Conservation (phyloP, 805 yeast species). For the Ogataea pignaliae region DNA sequence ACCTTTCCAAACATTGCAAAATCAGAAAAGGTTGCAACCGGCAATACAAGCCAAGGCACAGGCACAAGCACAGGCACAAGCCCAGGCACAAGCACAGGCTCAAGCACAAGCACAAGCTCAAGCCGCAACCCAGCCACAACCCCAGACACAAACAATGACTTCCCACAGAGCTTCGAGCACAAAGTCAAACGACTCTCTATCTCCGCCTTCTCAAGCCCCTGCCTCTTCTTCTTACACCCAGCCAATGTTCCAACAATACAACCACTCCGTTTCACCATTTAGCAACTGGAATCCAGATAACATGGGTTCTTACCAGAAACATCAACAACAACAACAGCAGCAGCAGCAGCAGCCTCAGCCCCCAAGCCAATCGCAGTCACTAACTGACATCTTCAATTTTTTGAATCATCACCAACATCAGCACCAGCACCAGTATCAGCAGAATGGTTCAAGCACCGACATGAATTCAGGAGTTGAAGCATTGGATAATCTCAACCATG, state of each 20-base stretch:
- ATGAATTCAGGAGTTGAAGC: too few species aligned
- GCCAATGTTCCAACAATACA: constrained; percentile 12
- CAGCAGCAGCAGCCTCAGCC: constrained; percentile 2
- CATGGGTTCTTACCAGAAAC: constrained; percentile 18
- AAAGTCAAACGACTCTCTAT: background rate
- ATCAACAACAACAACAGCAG: constrained; percentile 12
- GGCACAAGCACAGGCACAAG: constrained; percentile 1
- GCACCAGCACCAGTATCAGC: constrained; percentile 15
- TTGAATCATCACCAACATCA: constrained; percentile 18
- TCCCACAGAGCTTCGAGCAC: constrained; percentile 10
- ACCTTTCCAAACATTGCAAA: constrained; percentile 18
- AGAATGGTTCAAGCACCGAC: constrained; percentile 6
- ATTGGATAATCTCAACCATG: too few species aligned
- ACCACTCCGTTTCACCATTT: constrained; percentile 8
- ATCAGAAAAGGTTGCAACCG: constrained; percentile 19
- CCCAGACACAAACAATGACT: constrained; percentile 14
- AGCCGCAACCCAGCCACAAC: constrained; percentile 12
- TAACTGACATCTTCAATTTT: background rate
- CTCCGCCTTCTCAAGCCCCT: constrained; percentile 1
- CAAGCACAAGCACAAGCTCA: constrained; percentile 5
- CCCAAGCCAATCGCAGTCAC: background rate
- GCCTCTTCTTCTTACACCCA: background rate
- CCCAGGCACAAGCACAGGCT: constrained; percentile 18
- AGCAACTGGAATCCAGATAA: constrained; percentile 20
- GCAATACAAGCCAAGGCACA: constrained; percentile 9